A percentile compares a stretch with the other conserved stretches of the same genome.
Evolutionary conservation across 2,329 filamentous ascomycete species (phyloP).

Genomic region (Colletotrichum kahawae): DNA sequence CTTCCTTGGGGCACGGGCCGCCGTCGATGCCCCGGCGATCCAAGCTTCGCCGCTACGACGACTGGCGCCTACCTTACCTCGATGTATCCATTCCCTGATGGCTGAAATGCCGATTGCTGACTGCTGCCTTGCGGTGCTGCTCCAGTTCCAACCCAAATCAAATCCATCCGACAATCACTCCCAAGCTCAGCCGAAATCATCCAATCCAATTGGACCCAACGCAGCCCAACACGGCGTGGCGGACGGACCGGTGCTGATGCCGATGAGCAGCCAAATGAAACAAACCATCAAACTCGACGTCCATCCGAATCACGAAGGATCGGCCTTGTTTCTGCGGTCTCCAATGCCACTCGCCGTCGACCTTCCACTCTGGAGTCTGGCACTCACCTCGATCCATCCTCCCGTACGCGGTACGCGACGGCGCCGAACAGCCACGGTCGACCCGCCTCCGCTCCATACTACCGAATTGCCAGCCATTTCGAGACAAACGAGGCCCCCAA

Average conservation of each 20-base stretch:
- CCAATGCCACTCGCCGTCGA: neutral
- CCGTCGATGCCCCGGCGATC: neutral
- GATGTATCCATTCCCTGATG: neutral
- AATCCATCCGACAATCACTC: neutral
- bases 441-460: neutral
- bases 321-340: neutral
- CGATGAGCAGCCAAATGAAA: neutral
- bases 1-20: slow-evolving; percentile 15
- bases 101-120: neutral
- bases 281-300: neutral
- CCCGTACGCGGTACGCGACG: neutral
- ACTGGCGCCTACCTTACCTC: neutral
- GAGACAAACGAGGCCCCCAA: neutral
- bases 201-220: neutral
- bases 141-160: neutral
- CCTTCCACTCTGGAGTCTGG: neutral
- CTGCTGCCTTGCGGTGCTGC: neutral
- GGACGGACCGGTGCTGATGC: neutral
- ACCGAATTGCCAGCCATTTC: neutral
- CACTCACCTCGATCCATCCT: neutral
- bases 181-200: neutral
- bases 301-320: neutral
- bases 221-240: neutral
- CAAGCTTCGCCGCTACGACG: neutral
- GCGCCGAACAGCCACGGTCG: neutral